phyloP scores from a whole-genome alignment of 345 rosid species.

The Theobroma cacao region DNA sequence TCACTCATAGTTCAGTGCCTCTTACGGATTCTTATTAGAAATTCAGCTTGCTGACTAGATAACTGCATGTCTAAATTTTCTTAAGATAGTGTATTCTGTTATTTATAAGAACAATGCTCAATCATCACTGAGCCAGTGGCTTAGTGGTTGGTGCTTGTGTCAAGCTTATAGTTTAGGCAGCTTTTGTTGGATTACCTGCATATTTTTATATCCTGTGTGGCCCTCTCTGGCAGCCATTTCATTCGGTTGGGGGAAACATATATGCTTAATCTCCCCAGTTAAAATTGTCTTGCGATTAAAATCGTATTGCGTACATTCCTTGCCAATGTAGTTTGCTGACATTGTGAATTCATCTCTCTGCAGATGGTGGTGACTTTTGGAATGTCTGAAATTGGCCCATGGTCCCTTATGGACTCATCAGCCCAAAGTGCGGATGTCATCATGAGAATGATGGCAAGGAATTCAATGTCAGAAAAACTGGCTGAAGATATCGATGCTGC shows the following conservation, averaged over 20 bases:
- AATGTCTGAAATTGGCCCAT: constrained; percentile 97
- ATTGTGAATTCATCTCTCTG: constrained; percentile 6
- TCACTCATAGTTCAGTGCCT: neutral
- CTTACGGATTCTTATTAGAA: neutral
- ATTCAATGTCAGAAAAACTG: constrained; percentile 96
- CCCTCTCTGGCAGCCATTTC: neutral
- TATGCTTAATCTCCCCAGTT: neutral
- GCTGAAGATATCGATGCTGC: constrained; percentile 91
- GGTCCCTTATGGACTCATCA: constrained; percentile 91
- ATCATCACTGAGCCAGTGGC: neutral
- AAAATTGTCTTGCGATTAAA: neutral
- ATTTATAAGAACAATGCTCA: neutral
- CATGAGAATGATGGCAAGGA: constrained; percentile 99
- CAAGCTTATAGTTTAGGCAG: neutral
- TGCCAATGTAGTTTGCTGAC: constrained; percentile 6
- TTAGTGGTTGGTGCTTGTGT: neutral
- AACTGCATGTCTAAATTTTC: neutral
- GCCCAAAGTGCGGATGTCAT: constrained; percentile 78
- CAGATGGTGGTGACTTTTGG: constrained; percentile 99
- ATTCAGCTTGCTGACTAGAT: neutral
- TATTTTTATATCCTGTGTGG: neutral
- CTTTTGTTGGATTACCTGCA: neutral
- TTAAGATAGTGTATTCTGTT: neutral
- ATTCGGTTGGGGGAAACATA: neutral
- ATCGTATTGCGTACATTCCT: too few relatives aligned